Conservation (phyloP, 108 stramenopile species). For the Chaetoceros tenuissimus region DNA sequence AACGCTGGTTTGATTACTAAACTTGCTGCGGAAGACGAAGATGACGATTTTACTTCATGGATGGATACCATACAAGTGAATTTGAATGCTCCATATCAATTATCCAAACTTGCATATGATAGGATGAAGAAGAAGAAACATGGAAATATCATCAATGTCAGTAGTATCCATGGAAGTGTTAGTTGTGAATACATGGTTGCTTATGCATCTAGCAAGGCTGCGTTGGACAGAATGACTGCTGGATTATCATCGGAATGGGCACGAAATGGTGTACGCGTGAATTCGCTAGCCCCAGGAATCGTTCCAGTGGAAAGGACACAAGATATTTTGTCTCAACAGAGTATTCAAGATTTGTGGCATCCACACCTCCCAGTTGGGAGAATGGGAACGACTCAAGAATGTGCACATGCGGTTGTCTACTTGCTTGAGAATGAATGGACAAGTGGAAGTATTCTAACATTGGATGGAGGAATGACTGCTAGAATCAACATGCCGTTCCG, state of each 20-base stretch:
- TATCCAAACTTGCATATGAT: constrained; percentile 28
- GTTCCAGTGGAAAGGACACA: constrained; percentile 56
- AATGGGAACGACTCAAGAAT: constrained; percentile 44
- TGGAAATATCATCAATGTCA: constrained; percentile 45
- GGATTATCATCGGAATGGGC: constrained; percentile 45
- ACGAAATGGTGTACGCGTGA: constrained; percentile 30
- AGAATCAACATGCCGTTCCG: constrained; percentile 46
- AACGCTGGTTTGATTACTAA: constrained; percentile 63
- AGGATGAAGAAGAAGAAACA: constrained; percentile 29
- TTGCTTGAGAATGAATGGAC: constrained; percentile 54
- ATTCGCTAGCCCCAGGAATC: constrained; percentile 50
- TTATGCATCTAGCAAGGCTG: constrained; percentile 53
- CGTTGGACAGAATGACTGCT: constrained; percentile 40
- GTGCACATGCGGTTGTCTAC: constrained; percentile 36
- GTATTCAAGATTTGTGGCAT: constrained; percentile 29
- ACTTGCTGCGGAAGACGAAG: constrained; percentile 50
- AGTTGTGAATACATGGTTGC: constrained; percentile 55
- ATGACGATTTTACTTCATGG: constrained; percentile 33
- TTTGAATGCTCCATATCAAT: constrained; percentile 47
- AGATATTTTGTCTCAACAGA: constrained; percentile 17
- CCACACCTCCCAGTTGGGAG: constrained; percentile 30
- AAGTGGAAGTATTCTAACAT: constrained; percentile 42
- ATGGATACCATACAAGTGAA: constrained; percentile 52
- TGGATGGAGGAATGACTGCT: constrained; percentile 61
- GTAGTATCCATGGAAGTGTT: constrained; percentile 43